These are phyloP conservation scores for Schizopora paradoxa DNA, from an alignment of 1,284 basidiomycete genomes.

Conservation along the genomic window DNA sequence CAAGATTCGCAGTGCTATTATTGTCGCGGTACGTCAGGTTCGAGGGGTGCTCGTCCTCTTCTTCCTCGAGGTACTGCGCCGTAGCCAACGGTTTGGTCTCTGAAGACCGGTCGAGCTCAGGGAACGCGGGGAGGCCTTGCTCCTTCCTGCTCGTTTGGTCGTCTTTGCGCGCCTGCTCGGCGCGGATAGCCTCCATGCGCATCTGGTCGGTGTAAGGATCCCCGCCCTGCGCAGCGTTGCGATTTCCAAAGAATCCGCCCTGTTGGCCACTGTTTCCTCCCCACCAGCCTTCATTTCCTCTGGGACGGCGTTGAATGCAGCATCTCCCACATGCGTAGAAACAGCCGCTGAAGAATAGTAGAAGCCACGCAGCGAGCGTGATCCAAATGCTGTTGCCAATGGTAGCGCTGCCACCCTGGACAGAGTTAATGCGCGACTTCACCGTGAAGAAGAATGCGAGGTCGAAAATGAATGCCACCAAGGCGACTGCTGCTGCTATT, in stretches of 20 bases:
- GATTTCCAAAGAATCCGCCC: conserved; percentile 25
- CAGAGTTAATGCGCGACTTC: conserved; percentile 67
- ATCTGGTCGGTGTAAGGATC: conserved; percentile 59
- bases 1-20: conserved; percentile 15
- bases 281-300: conserved; percentile 32
- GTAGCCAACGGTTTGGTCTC: conserved; percentile 51
- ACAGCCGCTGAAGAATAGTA: conserved; percentile 81
- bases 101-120: conserved; percentile 53
- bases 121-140: conserved; percentile 67
- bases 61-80: conserved; percentile 37
- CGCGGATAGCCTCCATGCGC: conserved; percentile 75
- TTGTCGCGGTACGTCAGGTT: conserved; percentile 16
- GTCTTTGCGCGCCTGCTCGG: conserved; percentile 75
- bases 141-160: conserved; percentile 57
- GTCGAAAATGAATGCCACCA: conserved; percentile 84
- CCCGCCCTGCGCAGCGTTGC: conserved; percentile 18
- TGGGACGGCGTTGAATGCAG: conserved; percentile 58
- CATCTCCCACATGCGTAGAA: conserved; percentile 79
- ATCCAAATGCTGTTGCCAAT: conserved; percentile 84
- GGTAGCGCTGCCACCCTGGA: conserved; percentile 60
- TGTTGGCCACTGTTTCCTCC: conserved; percentile 23
- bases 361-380: conserved; percentile 77
- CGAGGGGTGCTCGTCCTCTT: conserved; percentile 23
- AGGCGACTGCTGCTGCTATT: conserved; percentile 65
- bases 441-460: conserved; percentile 81